Conservation (phyloP, 768 basidiomycete species). For the Tulasnella sp. region DNA sequence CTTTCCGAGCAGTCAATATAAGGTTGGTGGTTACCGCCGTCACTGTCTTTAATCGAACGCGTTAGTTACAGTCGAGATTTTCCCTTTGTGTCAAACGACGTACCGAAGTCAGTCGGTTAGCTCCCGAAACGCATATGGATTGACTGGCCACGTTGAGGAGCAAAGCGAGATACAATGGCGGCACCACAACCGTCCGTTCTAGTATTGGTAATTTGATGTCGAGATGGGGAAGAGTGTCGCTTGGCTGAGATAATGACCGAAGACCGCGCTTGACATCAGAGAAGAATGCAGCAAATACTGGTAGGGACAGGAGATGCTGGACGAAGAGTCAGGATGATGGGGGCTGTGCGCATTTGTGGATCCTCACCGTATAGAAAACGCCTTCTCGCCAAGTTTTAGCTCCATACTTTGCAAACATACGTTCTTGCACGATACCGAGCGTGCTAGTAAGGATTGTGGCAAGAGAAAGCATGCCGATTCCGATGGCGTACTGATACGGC, state of each 20-base stretch:
- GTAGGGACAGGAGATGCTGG: conserved; percentile 72
- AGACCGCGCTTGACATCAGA: conserved; percentile 16
- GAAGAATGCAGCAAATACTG: conserved; percentile 52
- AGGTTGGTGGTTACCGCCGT: conserved; percentile 75
- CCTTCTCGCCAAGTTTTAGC: conserved; percentile 67
- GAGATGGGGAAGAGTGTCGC: conserved; percentile 19
- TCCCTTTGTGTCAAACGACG: conserved; percentile 19
- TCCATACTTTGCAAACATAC: conserved; percentile 60
- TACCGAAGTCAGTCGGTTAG: conserved; percentile 71
- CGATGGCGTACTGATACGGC: conserved; percentile 41
- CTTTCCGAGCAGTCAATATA: conserved; percentile 69
- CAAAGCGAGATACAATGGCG: conserved; percentile 45
- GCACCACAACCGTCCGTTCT: neutral
- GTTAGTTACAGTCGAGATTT: neutral
- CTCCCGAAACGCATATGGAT: conserved; percentile 70
- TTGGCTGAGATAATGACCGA: neutral
- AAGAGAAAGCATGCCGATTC: conserved; percentile 54
- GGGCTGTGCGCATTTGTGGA: neutral
- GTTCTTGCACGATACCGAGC: conserved; percentile 65
- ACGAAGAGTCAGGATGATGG: neutral
- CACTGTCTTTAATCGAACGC: conserved; percentile 38
- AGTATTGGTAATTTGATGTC: conserved; percentile 31
- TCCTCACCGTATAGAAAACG: conserved; percentile 66
- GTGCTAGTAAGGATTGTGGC: conserved; percentile 58
- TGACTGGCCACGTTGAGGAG: conserved; percentile 58